Base-by-base conservation (phyloP, 2,329 filamentous ascomycete genomes). In the Cadophora sp. region DNA sequence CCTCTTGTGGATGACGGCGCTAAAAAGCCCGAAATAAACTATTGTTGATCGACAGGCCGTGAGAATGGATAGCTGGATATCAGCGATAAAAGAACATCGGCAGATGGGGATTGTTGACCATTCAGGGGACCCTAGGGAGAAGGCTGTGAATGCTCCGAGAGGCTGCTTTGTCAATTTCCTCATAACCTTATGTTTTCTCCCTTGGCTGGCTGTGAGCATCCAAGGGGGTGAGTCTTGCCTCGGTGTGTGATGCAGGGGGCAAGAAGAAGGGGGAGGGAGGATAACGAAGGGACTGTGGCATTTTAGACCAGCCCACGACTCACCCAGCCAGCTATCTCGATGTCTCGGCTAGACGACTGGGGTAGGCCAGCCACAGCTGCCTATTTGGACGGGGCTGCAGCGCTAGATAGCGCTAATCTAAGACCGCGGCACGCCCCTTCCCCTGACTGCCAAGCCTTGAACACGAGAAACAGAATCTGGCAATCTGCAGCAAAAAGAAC, bases 11-110 rank as follows among this genome's bases (percentile, higher is more conserved):
- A 56, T 37, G 29, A 22, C 8, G 6, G 29, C 22, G 55, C 29
- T 58, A 58, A 31, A 19, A 56, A 37, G 14, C n/a, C 55, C 40
- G 55, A 58, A 58, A 37, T 58, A 58, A 58, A 37, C 14, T 58
- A 58, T 58, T 58, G 55, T 58, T 58, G 55, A 58, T 58, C 29
- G 55, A 37, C 53, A 56, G 26, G 27, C 29, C 3, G 31, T 19
- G n/a, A 22, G 4, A 22, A 19, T 29, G 55, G 9, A n/a, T 34
- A 22, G 12, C 53, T 58, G 31, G 29, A 48, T 48, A 48, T 27
- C 29, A 31, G 55, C 29, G 55, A 22, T 55, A 55, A 16, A 12
- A 7, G 27, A 19, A 12, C 19, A 16, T 14, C 19, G 16, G n/a
- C 14, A 31, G 51, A 55, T 8, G 50, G 12, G 1, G 26, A 29